These are phyloP conservation scores for Tetrahymena thermophila DNA, from an alignment of 73 alveolate species.

Conservation along the genomic window DNA sequence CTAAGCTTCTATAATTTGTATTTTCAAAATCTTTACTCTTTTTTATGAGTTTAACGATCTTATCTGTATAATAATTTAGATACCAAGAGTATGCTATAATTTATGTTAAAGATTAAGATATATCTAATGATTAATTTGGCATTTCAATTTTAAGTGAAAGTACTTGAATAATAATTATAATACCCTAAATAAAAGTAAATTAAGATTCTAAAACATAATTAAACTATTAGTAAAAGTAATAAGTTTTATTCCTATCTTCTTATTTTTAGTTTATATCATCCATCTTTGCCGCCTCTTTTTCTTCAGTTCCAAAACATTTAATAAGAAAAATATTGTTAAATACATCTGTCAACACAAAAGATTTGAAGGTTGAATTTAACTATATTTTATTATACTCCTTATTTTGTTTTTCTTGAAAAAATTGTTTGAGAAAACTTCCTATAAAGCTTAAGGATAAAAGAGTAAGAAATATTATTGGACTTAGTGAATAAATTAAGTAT, in stretches of 20 bases:
- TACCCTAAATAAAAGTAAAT: background rate
- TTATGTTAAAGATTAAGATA: too few relatives aligned
- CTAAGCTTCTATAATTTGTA: constrained; percentile 6
- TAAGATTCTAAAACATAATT: background rate
- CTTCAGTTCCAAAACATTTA: constrained; percentile 25
- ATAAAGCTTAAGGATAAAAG: background rate
- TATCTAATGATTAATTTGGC: too few relatives aligned
- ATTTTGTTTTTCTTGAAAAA: too few relatives aligned
- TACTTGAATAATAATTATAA: constrained; percentile 7
- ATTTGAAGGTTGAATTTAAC: too few relatives aligned
- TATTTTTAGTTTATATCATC: background rate
- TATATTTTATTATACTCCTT: background rate
- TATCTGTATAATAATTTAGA: too few relatives aligned
- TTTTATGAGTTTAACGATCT: background rate
- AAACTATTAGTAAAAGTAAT: background rate
- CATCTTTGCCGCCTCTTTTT: constrained; percentile 7
- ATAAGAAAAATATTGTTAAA: background rate
- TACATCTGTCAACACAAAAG: background rate
- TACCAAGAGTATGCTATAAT: too few relatives aligned
- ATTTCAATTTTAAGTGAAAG: background rate
- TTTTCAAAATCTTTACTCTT: background rate
- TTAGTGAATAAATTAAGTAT: background rate
- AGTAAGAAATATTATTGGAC: background rate
- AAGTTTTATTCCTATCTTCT: background rate
- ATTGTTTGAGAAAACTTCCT: too few relatives aligned